Percentiles rank a stretch among this genome's conserved stretches.
phyloP scores from a whole-genome alignment of 2,329 filamentous ascomycete genomes.

The Xylariales sp. region DNA sequence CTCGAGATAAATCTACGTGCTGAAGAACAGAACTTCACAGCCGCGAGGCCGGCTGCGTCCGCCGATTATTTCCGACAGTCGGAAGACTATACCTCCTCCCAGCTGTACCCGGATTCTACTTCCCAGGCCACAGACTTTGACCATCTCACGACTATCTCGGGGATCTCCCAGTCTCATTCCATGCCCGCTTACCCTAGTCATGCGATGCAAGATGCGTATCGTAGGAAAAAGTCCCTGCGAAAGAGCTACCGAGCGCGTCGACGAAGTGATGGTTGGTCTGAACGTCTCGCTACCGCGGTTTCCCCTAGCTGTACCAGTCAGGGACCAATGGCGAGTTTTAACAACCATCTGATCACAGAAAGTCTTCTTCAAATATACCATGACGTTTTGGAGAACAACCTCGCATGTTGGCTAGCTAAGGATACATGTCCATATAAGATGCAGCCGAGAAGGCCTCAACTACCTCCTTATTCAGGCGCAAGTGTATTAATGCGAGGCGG shows the following conservation, averaged over 20 bases:
- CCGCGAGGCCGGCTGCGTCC: not conserved
- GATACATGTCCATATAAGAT: constrained; percentile 26
- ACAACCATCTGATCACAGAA: constrained; percentile 23
- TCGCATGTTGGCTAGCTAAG: constrained; percentile 18
- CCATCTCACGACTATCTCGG: constrained; percentile 12
- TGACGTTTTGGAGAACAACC: constrained; percentile 22
- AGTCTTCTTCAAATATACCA: constrained; percentile 18
- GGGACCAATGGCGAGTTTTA: not conserved
- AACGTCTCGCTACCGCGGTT: not conserved
- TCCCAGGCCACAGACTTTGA: constrained; percentile 18
- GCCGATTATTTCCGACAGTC: not conserved
- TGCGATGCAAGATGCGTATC: not conserved
- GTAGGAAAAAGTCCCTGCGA: not conserved
- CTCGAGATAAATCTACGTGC: not conserved
- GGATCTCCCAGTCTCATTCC: not conserved
- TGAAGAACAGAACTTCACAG: not conserved
- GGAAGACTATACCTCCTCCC: not conserved
- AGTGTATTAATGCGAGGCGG: not conserved
- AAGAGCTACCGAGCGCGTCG: constrained; percentile 12
- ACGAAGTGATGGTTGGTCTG: constrained; percentile 4
- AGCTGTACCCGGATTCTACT: not conserved
- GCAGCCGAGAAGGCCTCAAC: constrained; percentile 5
- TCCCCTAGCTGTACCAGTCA: not conserved
- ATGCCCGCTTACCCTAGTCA: not conserved
- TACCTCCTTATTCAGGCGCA: not conserved